A percentile compares a stretch with the other conserved stretches of the same genome.
These are phyloP conservation scores for Verticillium alfalfae DNA, from an alignment of 2,329 filamentous ascomycete species.

Conservation along the genomic window DNA sequence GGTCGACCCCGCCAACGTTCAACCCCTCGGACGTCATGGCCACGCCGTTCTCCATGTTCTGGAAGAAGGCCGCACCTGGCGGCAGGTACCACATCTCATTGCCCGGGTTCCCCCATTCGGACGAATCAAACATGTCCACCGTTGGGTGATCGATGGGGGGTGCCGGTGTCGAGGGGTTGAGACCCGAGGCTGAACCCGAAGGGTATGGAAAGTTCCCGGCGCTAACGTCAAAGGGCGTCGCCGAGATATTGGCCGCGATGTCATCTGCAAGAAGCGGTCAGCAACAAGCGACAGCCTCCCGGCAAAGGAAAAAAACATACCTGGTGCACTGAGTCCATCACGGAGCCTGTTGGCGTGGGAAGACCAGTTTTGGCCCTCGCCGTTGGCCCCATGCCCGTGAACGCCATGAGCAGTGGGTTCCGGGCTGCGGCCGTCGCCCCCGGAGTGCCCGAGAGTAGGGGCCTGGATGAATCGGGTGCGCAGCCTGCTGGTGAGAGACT, in stretches of 20 bases:
- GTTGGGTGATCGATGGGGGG: constrained; percentile 25
- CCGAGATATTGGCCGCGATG: constrained; percentile 48
- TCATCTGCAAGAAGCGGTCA: constrained; percentile 15
- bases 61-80: constrained; percentile 58
- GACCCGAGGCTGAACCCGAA: constrained; percentile 36
- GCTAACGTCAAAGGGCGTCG: constrained; percentile 56
- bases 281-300: neutral
- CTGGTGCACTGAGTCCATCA: constrained; percentile 31
- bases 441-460: constrained; percentile 38
- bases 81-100: constrained; percentile 65
- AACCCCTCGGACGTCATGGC: constrained; percentile 64
- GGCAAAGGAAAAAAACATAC: constrained; percentile 16
- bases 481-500: constrained; percentile 69
- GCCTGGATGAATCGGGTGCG: constrained; percentile 69
- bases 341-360: constrained; percentile 31
- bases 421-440: constrained; percentile 34
- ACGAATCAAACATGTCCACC: constrained; percentile 35
- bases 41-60: constrained; percentile 57
- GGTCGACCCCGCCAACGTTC: constrained; percentile 60
- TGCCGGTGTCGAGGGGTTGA: constrained; percentile 45
- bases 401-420: constrained; percentile 16
- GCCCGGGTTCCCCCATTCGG: constrained; percentile 48
- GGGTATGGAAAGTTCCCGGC: constrained; percentile 50
- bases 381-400: constrained; percentile 8
- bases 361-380: constrained; percentile 14